Percentiles rank a stretch among this genome's conserved stretches.
Evolutionary conservation across 2,329 filamentous ascomycete genomes (phyloP).

Genomic region (Monosporascus cannonballus): DNA sequence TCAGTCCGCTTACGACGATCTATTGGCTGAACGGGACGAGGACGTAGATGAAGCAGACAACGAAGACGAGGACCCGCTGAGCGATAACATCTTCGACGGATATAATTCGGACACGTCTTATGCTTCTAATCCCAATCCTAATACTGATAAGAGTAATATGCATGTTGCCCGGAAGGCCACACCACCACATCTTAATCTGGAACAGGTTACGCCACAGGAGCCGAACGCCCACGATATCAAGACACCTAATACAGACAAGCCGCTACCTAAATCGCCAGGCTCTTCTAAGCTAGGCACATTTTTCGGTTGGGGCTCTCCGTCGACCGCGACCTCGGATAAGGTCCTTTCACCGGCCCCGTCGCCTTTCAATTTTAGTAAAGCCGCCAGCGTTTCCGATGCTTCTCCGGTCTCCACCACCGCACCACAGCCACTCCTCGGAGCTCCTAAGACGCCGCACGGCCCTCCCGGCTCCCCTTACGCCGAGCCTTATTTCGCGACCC

Average conservation of each 20-base stretch:
- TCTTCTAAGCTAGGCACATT: conserved; percentile 44
- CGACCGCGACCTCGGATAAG: conserved; percentile 47
- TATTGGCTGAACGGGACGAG: conserved; percentile 17
- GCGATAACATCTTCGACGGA: conserved; percentile 26
- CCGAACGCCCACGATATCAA: conserved; percentile 21
- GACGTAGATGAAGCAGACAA: conserved; percentile 20
- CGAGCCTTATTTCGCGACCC: conserved; percentile 47
- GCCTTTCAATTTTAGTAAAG: conserved; percentile 38
- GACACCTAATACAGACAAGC: conserved; percentile 45
- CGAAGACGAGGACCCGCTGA: conserved; percentile 30
- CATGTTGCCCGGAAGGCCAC: conserved; percentile 40
- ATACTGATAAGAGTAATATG: conserved; percentile 34
- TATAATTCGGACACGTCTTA: conserved; percentile 29
- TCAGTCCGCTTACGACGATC: conserved; percentile 34
- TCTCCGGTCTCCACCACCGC: conserved; percentile 32
- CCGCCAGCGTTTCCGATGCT: conserved; percentile 33
- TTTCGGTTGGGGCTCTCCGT: conserved; percentile 48
- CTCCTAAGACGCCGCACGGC: conserved; percentile 34
- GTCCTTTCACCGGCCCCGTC: conserved; percentile 43
- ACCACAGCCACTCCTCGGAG: conserved; percentile 30
- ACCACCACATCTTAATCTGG: conserved; percentile 48
- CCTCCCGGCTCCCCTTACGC: conserved; percentile 40
- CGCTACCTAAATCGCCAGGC: conserved; percentile 47
- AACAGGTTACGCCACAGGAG: conserved; percentile 29
- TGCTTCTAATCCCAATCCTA: conserved; percentile 20